Conservation (phyloP, 2,329 filamentous ascomycete genomes). For the Sclerotinia borealis region DNA sequence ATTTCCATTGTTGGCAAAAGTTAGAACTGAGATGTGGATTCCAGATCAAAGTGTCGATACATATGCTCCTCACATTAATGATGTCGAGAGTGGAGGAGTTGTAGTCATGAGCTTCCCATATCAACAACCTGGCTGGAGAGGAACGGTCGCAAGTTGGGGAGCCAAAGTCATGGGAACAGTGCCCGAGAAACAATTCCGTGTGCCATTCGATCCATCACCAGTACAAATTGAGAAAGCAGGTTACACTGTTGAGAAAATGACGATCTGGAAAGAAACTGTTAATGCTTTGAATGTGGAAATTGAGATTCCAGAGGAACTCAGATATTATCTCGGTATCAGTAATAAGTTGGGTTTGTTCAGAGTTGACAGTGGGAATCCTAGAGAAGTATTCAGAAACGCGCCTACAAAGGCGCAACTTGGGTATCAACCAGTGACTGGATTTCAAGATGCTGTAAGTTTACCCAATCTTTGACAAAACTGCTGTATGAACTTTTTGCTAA, state of each 20-base stretch:
- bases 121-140: constrained; percentile 43
- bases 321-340: constrained; percentile 59
- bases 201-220: constrained; percentile 58
- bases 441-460: constrained; percentile 59
- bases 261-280: constrained; percentile 56
- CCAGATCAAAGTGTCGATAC: constrained; percentile 54
- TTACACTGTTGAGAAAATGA: constrained; percentile 56
- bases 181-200: constrained; percentile 57
- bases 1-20: constrained; percentile 63
- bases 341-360: constrained; percentile 64
- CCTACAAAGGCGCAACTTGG: constrained; percentile 52
- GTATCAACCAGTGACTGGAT: constrained; percentile 60
- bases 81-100: constrained; percentile 50
- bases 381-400: constrained; percentile 55
- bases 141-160: constrained; percentile 39
- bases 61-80: constrained; percentile 43
- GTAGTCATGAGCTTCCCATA: constrained; percentile 63
- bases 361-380: constrained; percentile 50
- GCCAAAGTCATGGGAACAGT: constrained; percentile 47
- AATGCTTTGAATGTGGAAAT: constrained; percentile 50
- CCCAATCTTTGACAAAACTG: neutral
- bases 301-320: constrained; percentile 57
- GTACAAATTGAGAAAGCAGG: constrained; percentile 51
- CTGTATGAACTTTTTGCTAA: constrained; percentile 15
- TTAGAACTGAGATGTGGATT: constrained; percentile 63